phyloP scores from a whole-genome alignment of 2,329 filamentous ascomycete species.

The Penicillium sp. region DNA sequence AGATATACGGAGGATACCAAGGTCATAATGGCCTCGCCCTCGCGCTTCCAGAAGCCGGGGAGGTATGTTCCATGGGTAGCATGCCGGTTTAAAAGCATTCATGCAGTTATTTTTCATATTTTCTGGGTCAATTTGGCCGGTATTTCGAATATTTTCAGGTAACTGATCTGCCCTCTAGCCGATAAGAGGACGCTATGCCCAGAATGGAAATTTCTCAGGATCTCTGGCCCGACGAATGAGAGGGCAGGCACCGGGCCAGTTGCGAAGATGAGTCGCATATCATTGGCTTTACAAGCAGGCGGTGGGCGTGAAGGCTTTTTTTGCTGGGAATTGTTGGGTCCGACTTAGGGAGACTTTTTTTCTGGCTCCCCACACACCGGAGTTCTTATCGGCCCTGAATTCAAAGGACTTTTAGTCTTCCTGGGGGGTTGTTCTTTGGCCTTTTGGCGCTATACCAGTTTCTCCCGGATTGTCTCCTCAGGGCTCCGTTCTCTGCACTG shows the following conservation, averaged over 20 bases:
- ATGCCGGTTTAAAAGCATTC: background rate
- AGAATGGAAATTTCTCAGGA: slow-evolving; percentile 1
- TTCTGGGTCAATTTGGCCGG: slow-evolving; percentile 3
- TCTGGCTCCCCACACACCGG: slow-evolving; percentile 34
- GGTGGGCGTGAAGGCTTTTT: slow-evolving; percentile 20
- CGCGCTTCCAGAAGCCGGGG: background rate
- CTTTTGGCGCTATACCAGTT: slow-evolving; percentile 22
- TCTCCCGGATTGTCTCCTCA: slow-evolving; percentile 18
- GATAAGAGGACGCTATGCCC: slow-evolving; percentile 10
- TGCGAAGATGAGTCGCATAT: background rate
- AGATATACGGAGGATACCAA: background rate
- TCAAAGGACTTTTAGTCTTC: slow-evolving; percentile 9
- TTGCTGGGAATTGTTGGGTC: background rate
- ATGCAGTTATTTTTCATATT: background rate
- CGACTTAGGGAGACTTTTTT: slow-evolving; percentile 10
- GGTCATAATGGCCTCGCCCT: background rate
- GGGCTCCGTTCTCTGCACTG: slow-evolving; percentile 25
- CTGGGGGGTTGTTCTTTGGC: slow-evolving; percentile 13
- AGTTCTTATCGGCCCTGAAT: slow-evolving; percentile 33
- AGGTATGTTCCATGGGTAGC: background rate
- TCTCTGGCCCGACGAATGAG: background rate
- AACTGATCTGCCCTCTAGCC: slow-evolving; percentile 1
- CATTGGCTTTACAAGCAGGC: slow-evolving; percentile 21
- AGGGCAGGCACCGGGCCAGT: background rate
- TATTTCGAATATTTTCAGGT: slow-evolving; percentile 12